Conservation (phyloP, 345 rosid species). For the Microcos paniculata region DNA sequence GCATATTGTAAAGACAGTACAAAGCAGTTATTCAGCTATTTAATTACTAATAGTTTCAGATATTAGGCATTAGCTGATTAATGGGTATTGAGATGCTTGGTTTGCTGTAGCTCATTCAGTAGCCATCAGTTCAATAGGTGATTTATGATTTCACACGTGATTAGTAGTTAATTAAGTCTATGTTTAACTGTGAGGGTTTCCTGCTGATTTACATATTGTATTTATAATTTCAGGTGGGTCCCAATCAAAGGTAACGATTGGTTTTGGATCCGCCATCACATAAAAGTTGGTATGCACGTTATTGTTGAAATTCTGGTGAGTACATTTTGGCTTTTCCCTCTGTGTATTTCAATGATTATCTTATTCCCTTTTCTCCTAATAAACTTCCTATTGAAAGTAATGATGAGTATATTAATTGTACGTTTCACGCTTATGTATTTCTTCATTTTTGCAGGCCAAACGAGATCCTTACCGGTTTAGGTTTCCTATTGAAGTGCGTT, state of each 20-base stretch:
- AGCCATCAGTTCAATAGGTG: background rate
- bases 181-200: conserved; percentile 2
- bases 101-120: background rate
- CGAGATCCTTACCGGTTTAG: conserved; percentile 89
- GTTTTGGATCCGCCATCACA: conserved; percentile 98
- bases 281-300: conserved; percentile 90
- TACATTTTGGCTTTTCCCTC: conserved; percentile 13
- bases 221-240: conserved; percentile 70
- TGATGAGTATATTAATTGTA: background rate
- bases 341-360: background rate
- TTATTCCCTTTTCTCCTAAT: background rate
- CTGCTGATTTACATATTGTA: background rate
- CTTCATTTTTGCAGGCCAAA: conserved; percentile 64
- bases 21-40: background rate
- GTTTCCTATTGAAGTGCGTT: conserved; percentile 93
- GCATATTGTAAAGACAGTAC: background rate
- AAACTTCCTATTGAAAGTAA: conserved; percentile 10
- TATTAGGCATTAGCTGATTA: background rate
- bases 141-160: background rate
- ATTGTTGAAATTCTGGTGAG: conserved; percentile 90
- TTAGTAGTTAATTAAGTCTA: background rate
- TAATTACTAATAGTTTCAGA: background rate
- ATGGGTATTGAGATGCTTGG: background rate
- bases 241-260: conserved; percentile 91
- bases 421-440: conserved; percentile 13